Conservation (phyloP, 345 rosid genomes). For the Anacardium occidentale region DNA sequence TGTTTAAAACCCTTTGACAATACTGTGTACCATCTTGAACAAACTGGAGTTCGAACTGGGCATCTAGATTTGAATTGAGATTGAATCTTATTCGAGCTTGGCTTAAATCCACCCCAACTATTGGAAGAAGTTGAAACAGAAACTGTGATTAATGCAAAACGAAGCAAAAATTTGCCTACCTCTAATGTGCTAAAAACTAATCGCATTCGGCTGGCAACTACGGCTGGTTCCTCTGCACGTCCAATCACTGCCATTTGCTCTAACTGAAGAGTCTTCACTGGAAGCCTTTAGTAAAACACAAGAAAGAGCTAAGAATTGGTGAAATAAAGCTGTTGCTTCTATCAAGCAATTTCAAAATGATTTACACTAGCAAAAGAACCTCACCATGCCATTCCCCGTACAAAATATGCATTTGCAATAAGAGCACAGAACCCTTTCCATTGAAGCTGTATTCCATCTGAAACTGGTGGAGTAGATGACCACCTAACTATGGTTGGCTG, state of each 20-base stretch:
- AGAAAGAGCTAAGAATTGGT: not conserved
- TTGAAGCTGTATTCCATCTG: constrained; percentile 51
- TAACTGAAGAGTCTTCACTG: constrained; percentile 89
- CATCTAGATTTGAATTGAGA: too few species aligned
- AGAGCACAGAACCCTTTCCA: constrained; percentile 94
- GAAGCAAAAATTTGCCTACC: constrained; percentile 44
- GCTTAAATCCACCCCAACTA: too few species aligned
- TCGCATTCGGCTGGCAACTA: constrained; percentile 87
- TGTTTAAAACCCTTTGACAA: too few species aligned
- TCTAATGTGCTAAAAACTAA: constrained; percentile 88
- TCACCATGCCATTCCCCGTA: constrained; percentile 95
- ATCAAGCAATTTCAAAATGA: not conserved
- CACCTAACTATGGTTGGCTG: constrained; percentile 87
- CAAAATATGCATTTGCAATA: constrained; percentile 83
- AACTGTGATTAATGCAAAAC: too few species aligned
- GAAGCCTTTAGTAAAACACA: constrained; percentile 58
- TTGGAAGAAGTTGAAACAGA: too few species aligned
- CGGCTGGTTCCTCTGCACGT: constrained; percentile 74
- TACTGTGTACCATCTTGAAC: too few species aligned
- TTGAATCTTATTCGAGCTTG: too few species aligned
- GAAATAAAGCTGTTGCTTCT: too few species aligned
- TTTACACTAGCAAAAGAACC: constrained; percentile 21
- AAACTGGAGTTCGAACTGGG: too few species aligned
- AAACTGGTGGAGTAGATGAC: constrained; percentile 72
- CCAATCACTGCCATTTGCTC: constrained; percentile 94